phyloP scores from a whole-genome alignment of 2,329 filamentous ascomycete species.

The Alternaria arborescens region DNA sequence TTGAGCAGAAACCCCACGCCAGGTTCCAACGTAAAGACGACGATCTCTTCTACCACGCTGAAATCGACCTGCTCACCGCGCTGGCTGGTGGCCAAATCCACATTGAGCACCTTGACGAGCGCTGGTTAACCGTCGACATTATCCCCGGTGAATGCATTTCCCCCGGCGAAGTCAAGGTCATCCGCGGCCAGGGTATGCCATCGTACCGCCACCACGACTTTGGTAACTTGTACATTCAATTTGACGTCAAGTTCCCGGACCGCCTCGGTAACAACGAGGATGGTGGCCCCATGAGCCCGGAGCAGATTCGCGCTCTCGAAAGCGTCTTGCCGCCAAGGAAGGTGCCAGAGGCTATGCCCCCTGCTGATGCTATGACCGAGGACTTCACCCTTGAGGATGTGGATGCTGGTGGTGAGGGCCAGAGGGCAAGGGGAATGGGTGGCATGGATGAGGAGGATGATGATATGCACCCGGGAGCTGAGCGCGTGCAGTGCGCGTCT shows the following conservation, averaged over 20 bases:
- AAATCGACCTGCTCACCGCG: slow-evolving; percentile 95
- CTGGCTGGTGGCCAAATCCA: slow-evolving; percentile 89
- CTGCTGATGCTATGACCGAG: slow-evolving; percentile 88
- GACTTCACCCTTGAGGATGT: slow-evolving; percentile 87
- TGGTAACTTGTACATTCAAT: slow-evolving; percentile 97
- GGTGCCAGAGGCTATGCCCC: slow-evolving; percentile 70
- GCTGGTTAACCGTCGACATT: slow-evolving; percentile 94
- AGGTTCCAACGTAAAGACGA: slow-evolving; percentile 97
- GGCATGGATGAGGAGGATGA: slow-evolving; percentile 72
- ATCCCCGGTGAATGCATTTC: slow-evolving; percentile 93
- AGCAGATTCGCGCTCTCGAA: slow-evolving; percentile 81
- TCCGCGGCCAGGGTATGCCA: slow-evolving; percentile 97
- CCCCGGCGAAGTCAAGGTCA: slow-evolving; percentile 89
- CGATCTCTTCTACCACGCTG: slow-evolving; percentile 92
- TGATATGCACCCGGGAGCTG: slow-evolving; percentile 68
- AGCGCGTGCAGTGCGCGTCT: slow-evolving; percentile 86
- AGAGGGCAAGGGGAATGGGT: slow-evolving; percentile 72
- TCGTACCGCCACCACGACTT: slow-evolving; percentile 93
- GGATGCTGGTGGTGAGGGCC: slow-evolving; percentile 70
- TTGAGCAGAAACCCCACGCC: slow-evolving; percentile 97
- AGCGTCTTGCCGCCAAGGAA: slow-evolving; percentile 79
- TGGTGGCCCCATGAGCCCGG: slow-evolving; percentile 61
- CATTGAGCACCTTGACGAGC: slow-evolving; percentile 95
- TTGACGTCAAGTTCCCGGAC: slow-evolving; percentile 94
- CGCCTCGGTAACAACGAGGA: slow-evolving; percentile 55